Evolutionary conservation across 352 stramenopile genomes (phyloP).

Genomic region (Plasmopara halstedii): DNA sequence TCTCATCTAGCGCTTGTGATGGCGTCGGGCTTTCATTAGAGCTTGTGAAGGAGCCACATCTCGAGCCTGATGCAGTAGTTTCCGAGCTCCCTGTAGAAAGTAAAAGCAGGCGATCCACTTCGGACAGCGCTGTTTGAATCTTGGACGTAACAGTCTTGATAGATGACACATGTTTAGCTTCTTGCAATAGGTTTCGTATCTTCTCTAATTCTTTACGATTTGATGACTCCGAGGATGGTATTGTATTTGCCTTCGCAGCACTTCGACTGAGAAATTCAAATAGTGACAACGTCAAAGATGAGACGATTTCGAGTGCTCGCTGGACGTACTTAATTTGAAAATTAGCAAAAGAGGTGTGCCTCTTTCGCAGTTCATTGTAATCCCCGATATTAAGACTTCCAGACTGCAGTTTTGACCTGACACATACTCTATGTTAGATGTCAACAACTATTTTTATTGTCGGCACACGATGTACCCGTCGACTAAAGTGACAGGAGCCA

Average conservation of each 20-base stretch:
- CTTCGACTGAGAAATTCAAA: conserved; percentile 22
- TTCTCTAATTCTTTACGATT: conserved; percentile 49
- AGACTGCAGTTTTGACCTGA: conserved; percentile 5
- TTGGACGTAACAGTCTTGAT: conserved; percentile 33
- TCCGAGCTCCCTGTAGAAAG: neutral
- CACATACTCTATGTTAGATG: conserved; percentile 1
- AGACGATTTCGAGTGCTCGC: neutral
- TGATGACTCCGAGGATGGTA: conserved; percentile 10
- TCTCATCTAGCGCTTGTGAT: conserved; percentile 18
- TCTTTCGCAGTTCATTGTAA: conserved; percentile 12
- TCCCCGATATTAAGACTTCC: conserved; percentile 7
- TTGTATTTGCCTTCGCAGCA: conserved; percentile 18
- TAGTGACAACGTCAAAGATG: neutral
- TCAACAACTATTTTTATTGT: neutral
- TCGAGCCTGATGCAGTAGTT: conserved; percentile 1
- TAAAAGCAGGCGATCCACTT: conserved; percentile 35
- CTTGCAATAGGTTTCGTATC: conserved; percentile 38
- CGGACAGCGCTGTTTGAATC: conserved; percentile 36
- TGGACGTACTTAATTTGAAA: conserved; percentile 41
- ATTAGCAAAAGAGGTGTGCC: conserved; percentile 43
- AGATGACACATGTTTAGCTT: conserved; percentile 38
- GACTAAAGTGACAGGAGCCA: conserved; percentile 20
- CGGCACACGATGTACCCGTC: conserved; percentile 20
- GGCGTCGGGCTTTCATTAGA: conserved; percentile 12
- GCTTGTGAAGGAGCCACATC: conserved; percentile 13